Evolutionary conservation across 2,329 filamentous ascomycete species (phyloP).

Genomic region (Neospermospora avenae): DNA sequence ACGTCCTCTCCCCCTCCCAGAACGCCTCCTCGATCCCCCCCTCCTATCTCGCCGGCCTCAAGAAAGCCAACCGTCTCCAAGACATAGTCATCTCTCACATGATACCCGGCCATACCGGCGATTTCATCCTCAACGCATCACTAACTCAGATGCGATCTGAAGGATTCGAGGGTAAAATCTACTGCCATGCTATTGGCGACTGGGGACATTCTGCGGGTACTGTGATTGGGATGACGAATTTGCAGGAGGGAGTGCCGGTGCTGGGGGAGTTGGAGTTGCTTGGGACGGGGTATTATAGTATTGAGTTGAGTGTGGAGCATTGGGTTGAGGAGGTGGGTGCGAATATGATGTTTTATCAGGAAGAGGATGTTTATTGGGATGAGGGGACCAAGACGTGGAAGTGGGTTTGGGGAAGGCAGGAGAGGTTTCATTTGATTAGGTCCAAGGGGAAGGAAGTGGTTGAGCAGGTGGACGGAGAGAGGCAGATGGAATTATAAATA

Average conservation of each 20-base stretch:
- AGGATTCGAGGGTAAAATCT: constrained; percentile 46
- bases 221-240: constrained; percentile 49
- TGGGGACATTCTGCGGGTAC: constrained; percentile 50
- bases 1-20: constrained; percentile 44
- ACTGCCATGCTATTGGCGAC: constrained; percentile 49
- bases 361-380: constrained; percentile 49
- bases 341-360: constrained; percentile 45
- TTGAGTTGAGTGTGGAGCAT: constrained; percentile 48
- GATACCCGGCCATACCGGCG: constrained; percentile 43
- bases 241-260: constrained; percentile 46
- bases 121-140: constrained; percentile 42
- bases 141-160: constrained; percentile 42
- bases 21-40: constrained; percentile 41
- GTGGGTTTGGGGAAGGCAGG: constrained; percentile 49
- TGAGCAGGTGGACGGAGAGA: neutral
- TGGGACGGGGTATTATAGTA: constrained; percentile 47
- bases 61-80: constrained; percentile 46
- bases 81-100: constrained; percentile 46
- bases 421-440: constrained; percentile 39
- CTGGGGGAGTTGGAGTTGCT: constrained; percentile 46
- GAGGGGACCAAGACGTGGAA: constrained; percentile 41
- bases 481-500: constrained; percentile 1
- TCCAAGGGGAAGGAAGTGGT: neutral
- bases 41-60: constrained; percentile 41
- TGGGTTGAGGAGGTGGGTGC: constrained; percentile 44